phyloP scores from a whole-genome alignment of 441 rosid genomes.

The Manihot esculenta region DNA sequence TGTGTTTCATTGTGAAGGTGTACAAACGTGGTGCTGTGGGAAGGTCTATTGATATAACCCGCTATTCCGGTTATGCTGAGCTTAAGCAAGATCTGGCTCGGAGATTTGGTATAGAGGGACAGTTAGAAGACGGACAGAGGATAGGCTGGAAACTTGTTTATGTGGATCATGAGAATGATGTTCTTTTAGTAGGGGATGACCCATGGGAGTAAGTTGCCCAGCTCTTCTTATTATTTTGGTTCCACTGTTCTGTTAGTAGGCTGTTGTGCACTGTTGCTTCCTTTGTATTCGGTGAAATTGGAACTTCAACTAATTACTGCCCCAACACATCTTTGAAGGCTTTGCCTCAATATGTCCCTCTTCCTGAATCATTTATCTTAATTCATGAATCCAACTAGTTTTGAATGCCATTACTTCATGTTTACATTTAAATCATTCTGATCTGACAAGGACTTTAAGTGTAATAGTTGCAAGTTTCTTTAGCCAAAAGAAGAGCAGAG shows the following conservation, averaged over 20 bases:
- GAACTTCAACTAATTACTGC: not conserved
- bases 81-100: slow-evolving; percentile 74
- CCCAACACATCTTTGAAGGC: not conserved
- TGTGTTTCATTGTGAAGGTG: slow-evolving; percentile 42
- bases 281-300: not conserved
- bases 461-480: not conserved
- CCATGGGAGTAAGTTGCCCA: slow-evolving; percentile 96
- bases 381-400: not conserved
- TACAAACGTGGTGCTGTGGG: slow-evolving; percentile 85
- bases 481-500: not conserved
- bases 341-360: too few species aligned
- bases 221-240: slow-evolving; percentile 19
- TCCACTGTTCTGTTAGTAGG: too few species aligned
- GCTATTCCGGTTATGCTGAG: slow-evolving; percentile 68
- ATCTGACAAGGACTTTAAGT: not conserved
- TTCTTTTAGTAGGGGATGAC: slow-evolving; percentile 96
- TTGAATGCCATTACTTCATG: not conserved
- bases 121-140: slow-evolving; percentile 62
- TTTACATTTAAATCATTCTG: not conserved
- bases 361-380: too few species aligned
- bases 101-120: slow-evolving; percentile 81
- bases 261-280: too few species aligned
- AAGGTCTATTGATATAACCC: slow-evolving; percentile 66
- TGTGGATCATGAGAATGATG: slow-evolving; percentile 93
- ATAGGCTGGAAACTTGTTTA: slow-evolving; percentile 92